These are phyloP conservation scores for Fusarium duplospermum DNA, from an alignment of 2,329 filamentous ascomycete species.

Conservation along the genomic window DNA sequence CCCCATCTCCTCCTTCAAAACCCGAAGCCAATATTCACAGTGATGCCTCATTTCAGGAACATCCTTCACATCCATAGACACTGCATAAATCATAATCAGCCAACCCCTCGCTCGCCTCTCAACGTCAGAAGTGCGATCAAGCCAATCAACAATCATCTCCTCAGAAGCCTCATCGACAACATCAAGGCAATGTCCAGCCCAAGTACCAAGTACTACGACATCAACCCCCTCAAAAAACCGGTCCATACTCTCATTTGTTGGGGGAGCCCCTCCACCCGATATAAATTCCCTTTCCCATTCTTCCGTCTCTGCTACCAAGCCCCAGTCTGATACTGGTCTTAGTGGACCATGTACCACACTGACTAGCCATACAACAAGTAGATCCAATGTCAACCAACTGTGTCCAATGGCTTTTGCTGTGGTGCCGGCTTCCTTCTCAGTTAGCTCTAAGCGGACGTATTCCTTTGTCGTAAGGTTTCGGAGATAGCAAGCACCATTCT, in stretches of 20 bases:
- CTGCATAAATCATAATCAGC: neutral
- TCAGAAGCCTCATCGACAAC: neutral
- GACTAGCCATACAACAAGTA: neutral
- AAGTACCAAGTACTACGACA: neutral
- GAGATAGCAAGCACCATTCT: neutral
- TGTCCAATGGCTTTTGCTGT: neutral
- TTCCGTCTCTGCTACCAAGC: neutral
- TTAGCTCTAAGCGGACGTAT: constrained; percentile 2
- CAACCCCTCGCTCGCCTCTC: neutral
- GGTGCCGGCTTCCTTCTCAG: neutral
- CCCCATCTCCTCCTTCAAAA: neutral
- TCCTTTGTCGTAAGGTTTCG: constrained; percentile 1
- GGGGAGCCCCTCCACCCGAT: neutral
- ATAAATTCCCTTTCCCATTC: neutral
- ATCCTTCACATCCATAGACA: neutral
- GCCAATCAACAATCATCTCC: neutral
- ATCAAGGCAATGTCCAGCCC: neutral
- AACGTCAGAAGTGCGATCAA: neutral
- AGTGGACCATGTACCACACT: neutral
- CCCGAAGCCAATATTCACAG: neutral
- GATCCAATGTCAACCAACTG: neutral
- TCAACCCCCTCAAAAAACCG: neutral
- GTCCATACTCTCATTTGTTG: neutral
- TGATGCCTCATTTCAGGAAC: neutral
- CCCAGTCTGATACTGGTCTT: neutral